These are phyloP conservation scores for Fusarium sp. DNA, from an alignment of 2,329 filamentous ascomycete species.

Conservation along the genomic window DNA sequence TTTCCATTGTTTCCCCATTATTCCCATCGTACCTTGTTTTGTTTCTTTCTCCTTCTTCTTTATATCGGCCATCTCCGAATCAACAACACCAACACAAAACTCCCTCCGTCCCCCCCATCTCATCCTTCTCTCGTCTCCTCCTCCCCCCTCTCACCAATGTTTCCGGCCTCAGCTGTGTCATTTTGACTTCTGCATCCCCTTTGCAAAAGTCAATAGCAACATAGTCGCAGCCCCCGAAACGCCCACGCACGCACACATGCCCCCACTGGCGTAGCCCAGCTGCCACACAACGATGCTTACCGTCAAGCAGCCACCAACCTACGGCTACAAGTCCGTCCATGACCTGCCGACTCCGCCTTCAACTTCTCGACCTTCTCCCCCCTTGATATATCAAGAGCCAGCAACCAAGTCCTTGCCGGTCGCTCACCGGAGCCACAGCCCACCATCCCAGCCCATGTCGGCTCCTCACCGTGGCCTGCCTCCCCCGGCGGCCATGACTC, in stretches of 20 bases:
- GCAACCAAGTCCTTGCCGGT: slow-evolving; percentile 56
- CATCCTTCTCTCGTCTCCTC: not conserved
- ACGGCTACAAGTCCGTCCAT: slow-evolving; percentile 72
- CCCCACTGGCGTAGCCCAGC: slow-evolving; percentile 43
- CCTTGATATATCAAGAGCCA: slow-evolving; percentile 63
- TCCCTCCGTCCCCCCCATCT: not conserved
- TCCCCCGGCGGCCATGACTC: slow-evolving; percentile 73
- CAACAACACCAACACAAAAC: slow-evolving; percentile 6
- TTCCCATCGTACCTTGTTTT: slow-evolving; percentile 6
- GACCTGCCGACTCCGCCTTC: slow-evolving; percentile 70
- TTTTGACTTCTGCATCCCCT: slow-evolving; percentile 15
- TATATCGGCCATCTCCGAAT: not conserved
- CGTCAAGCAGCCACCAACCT: slow-evolving; percentile 68
- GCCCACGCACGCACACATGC: slow-evolving; percentile 42
- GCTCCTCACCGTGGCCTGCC: slow-evolving; percentile 77
- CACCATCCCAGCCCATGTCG: slow-evolving; percentile 71
- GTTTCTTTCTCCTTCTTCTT: slow-evolving; percentile 1
- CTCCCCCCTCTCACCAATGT: not conserved
- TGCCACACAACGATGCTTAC: slow-evolving; percentile 68
- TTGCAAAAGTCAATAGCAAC: slow-evolving; percentile 34
- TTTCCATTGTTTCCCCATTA: slow-evolving; percentile 13
- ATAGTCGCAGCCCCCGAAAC: slow-evolving; percentile 29
- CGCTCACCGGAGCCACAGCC: slow-evolving; percentile 59
- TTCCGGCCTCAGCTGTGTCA: slow-evolving; percentile 2
- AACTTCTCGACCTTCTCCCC: slow-evolving; percentile 67